These are phyloP conservation scores for Macadamia tetraphylla DNA, from an alignment of 164 flowering plant genomes.

Conservation along the genomic window DNA sequence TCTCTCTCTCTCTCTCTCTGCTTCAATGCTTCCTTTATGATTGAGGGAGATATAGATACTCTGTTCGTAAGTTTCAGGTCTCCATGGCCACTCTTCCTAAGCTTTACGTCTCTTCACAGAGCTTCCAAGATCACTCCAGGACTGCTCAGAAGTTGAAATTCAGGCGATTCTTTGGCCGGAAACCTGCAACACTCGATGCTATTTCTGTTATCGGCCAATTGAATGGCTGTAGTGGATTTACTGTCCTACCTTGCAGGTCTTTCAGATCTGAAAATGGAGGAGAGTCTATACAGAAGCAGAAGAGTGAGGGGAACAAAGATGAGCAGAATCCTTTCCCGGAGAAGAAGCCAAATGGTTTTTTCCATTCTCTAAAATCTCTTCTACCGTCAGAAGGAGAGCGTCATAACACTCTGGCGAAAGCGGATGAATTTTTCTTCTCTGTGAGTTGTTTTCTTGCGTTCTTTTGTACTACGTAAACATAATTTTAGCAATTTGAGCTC, in stretches of 20 bases:
- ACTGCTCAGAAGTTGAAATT: constrained; percentile 7
- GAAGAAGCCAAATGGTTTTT: constrained; percentile 27
- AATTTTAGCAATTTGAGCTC: background rate
- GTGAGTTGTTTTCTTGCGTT: constrained; percentile 34
- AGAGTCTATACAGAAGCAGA: constrained; percentile 19
- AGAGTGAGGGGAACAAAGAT: constrained; percentile 11
- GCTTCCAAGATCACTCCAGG: constrained; percentile 17
- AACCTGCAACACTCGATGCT: constrained; percentile 13
- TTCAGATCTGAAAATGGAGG: constrained; percentile 41
- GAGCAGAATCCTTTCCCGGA: constrained; percentile 1
- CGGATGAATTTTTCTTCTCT: constrained; percentile 38
- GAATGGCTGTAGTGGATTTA: constrained; percentile 16
- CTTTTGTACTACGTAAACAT: background rate
- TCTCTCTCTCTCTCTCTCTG: too few relatives aligned
- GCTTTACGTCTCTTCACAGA: constrained; percentile 35
- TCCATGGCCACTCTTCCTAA: constrained; percentile 51
- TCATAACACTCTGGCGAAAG: constrained; percentile 22
- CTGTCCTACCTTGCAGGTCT: constrained; percentile 34
- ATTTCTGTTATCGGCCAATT: constrained; percentile 13
- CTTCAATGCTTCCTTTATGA: background rate
- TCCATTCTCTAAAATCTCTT: constrained; percentile 33
- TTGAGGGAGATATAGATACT: background rate
- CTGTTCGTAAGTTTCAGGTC: background rate
- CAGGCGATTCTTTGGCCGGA: constrained; percentile 15
- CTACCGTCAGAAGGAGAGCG: constrained; percentile 23